Evolutionary conservation across 208 protist species (phyloP), one percentile per base, ranked within the genome.

Genomic region (Leishmania amazonensis): DNA sequence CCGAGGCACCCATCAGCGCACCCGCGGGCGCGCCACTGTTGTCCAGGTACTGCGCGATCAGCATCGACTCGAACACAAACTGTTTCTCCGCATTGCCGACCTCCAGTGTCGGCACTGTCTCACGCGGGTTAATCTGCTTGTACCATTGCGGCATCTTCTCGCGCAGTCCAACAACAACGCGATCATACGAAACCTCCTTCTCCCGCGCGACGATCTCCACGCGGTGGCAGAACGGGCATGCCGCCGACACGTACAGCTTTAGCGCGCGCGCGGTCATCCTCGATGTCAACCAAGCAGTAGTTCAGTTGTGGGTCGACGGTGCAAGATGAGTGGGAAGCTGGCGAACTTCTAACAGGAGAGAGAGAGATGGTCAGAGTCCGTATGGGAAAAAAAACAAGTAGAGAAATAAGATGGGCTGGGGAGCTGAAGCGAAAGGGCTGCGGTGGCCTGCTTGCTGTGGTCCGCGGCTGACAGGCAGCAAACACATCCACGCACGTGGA

Each of bases 41-140:
- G 79, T 95, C 91, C 67, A 97, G 58, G 86, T 97, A 97, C 83
- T 88, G 75, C 49, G 87, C 82, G 77, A 97, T 93, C 47, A 95
- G 86, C 70, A 88, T 85, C 2, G 93, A 97, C 85, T 97, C 91
- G 65, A 87, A 87, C 45, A 97, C 81, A 54, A 88, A 47, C 15
- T 70, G 81, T 57, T 47, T 76, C 73, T 83, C 77, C 57, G 87
- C 85, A 21, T 90, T 81, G 64, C 58, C 80, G 58, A 94, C 84
- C 85, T 93, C 79, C 62, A 97, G 85, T 24, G 84, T 89, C 35
- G 93, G 93, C 31, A 97, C 90, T 54, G 90, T 95, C 83, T 90
- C 90, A 54, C 86, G 80, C 57, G 91, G 91, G 86, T 97, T 95
- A 54, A 95, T 79, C 78, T 91, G 81, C 81, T 89, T 89, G 87